Evolutionary conservation across 2,329 filamentous ascomycete species (phyloP).

Genomic region (Talaromyces atroroseus): DNA sequence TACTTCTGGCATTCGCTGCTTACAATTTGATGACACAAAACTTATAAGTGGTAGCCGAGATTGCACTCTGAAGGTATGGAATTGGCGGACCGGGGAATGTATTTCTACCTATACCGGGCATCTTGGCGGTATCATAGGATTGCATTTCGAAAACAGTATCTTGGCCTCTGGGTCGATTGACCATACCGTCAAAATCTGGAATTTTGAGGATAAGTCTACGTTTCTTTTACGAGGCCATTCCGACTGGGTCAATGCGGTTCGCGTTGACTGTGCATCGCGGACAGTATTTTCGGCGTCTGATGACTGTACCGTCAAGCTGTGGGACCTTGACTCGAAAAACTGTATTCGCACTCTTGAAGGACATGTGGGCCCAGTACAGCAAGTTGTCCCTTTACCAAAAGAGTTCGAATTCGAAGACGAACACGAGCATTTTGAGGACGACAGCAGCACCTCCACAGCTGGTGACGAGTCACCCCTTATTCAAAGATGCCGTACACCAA

Average conservation of each 20-base stretch:
- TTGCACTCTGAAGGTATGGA: conserved; percentile 86
- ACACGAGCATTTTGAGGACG: conserved; percentile 53
- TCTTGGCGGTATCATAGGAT: conserved; percentile 72
- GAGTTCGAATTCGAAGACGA: conserved; percentile 91
- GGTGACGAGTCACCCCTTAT: conserved; percentile 24
- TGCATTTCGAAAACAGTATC: conserved; percentile 80
- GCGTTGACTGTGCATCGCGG: conserved; percentile 72
- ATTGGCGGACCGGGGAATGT: conserved; percentile 87
- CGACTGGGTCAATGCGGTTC: conserved; percentile 96
- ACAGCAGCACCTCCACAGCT: conserved; percentile 39
- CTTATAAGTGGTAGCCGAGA: conserved; percentile 88
- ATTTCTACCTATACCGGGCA: conserved; percentile 77
- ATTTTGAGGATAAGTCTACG: conserved; percentile 76
- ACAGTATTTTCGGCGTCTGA: conserved; percentile 92
- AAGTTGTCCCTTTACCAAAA: conserved; percentile 73
- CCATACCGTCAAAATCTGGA: conserved; percentile 85
- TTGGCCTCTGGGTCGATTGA: conserved; percentile 88
- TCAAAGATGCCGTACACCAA: conserved; percentile 28
- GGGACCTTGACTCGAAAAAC: conserved; percentile 80
- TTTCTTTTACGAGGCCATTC: conserved; percentile 76
- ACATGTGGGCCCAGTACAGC: conserved; percentile 92
- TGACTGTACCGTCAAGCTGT: conserved; percentile 83
- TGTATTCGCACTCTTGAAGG: conserved; percentile 76
- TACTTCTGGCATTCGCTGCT: conserved; percentile 72
- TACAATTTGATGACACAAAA: conserved; percentile 90